These are phyloP conservation scores for Drosera spatulata DNA, from an alignment of 179 eudicot species.

Conservation along the genomic window DNA sequence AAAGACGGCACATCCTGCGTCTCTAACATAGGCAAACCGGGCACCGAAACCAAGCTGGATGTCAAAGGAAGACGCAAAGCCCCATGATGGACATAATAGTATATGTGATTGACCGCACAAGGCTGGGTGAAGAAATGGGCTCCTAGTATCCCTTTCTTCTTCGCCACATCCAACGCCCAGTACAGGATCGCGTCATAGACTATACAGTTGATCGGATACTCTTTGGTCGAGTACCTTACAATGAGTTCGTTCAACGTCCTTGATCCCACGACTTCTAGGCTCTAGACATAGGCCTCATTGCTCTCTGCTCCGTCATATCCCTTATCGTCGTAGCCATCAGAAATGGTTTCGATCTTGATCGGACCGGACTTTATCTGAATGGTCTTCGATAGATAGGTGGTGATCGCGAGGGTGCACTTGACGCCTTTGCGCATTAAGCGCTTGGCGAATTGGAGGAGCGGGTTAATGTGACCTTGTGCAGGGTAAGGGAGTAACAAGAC, in stretches of 20 bases:
- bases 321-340: conserved; percentile 35
- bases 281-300: conserved; percentile 17
- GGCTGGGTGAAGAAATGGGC: conserved; percentile 45
- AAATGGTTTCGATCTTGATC: conserved; percentile 19
- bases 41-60: not conserved
- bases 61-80: conserved; percentile 11
- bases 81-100: conserved; percentile 9
- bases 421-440: conserved; percentile 29
- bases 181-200: conserved; percentile 47
- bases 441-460: conserved; percentile 38
- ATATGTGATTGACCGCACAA: conserved; percentile 17
- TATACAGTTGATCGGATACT: conserved; percentile 28
- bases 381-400: conserved; percentile 11
- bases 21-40: conserved; percentile 3
- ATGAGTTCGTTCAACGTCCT: conserved; percentile 18
- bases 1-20: conserved; percentile 18
- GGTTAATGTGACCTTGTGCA: conserved; percentile 53
- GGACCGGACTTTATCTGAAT: not conserved
- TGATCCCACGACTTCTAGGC: conserved; percentile 24
- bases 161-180: conserved; percentile 53
- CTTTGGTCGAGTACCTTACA: conserved; percentile 5
- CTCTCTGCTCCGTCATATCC: conserved; percentile 20
- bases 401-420: conserved; percentile 30
- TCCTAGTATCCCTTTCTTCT: conserved; percentile 26
- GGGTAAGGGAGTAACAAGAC: conserved; percentile 40